Evolutionary conservation across 129 eudicot species (phyloP).

Genomic region (Arctium lappa): DNA sequence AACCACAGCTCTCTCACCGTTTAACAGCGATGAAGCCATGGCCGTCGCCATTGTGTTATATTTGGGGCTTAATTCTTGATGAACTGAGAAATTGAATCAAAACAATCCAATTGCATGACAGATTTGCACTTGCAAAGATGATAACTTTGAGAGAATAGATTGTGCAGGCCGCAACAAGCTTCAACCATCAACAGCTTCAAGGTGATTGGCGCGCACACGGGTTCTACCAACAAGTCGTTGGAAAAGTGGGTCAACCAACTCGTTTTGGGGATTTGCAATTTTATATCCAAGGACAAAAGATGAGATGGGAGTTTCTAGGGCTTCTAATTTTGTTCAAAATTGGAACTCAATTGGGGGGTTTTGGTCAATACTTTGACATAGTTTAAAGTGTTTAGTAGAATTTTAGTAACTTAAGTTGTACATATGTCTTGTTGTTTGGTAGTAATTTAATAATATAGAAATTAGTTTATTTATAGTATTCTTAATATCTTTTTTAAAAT

Average conservation of each 20-base stretch:
- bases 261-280: not conserved
- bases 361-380: not conserved
- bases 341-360: not conserved
- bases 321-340: not conserved
- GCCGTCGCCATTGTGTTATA: not conserved
- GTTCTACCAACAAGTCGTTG: constrained; percentile 16
- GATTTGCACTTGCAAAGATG: constrained; percentile 7
- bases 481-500: no score
- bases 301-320: not conserved
- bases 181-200: not conserved
- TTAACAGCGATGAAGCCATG: constrained; percentile 67
- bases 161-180: constrained; percentile 3
- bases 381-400: no score
- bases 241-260: constrained; percentile 33
- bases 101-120: not conserved
- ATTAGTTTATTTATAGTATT: no score
- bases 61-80: constrained; percentile 1
- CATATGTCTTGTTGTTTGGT: no score
- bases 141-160: not conserved
- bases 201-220: constrained; percentile 27
- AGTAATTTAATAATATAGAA: no score
- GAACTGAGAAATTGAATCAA: not conserved
- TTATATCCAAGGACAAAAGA: no score
- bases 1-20: constrained; percentile 96
- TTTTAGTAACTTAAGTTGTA: no score